Evolutionary conservation across 257 asterid species (phyloP), one percentile per base, ranked within the genome.

Genomic region (Solanum habrochaites): DNA sequence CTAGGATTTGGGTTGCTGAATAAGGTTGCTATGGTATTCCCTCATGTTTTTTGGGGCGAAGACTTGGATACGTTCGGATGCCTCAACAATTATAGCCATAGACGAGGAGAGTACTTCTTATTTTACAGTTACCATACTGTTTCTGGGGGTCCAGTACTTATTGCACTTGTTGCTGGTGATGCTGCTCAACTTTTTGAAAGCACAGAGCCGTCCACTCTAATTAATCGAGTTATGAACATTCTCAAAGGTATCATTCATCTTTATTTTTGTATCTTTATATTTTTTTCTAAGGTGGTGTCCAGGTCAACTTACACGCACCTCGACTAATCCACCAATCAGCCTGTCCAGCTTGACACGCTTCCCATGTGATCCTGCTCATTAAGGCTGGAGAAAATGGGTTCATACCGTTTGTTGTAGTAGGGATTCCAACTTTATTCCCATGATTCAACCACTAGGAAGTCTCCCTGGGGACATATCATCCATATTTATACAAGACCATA

Each of bases 121-220:
- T 95, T 95, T 90, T 94, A 95, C 88, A 88, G 98, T 91, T 95
- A 95, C 89, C 98, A 95, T 89, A 95, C 96, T 21, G 98, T 95
- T 85, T 92, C 98, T 27, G 98, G 98, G 83, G 98, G 98, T 75
- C 93, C 98, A 3, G 94, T 93, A 21, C 98, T 94, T 80, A 93
- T 94, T 88, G 97, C 96, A 8, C 90, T 95, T 86, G 97, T 95
- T 87, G 98, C 98, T 29, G 98, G 98, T 69, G 96, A 93, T 71
- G 98, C 98, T 88, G 98, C 98, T 3, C 91, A 89, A 81, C 81
- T 88, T 72, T 94, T 95, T 88, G 98, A 95, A 93, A 29, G 60
- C 72, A 86, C 94, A 58, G 93, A 91, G 66, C 94, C 96, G 0
- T 82, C 92, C 88, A 88, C 91, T 66, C 87, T 91, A 31, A 91